These are phyloP conservation scores for Xylaria flabelliformis DNA, from an alignment of 495 filamentous ascomycete genomes.

Conservation along the genomic window DNA sequence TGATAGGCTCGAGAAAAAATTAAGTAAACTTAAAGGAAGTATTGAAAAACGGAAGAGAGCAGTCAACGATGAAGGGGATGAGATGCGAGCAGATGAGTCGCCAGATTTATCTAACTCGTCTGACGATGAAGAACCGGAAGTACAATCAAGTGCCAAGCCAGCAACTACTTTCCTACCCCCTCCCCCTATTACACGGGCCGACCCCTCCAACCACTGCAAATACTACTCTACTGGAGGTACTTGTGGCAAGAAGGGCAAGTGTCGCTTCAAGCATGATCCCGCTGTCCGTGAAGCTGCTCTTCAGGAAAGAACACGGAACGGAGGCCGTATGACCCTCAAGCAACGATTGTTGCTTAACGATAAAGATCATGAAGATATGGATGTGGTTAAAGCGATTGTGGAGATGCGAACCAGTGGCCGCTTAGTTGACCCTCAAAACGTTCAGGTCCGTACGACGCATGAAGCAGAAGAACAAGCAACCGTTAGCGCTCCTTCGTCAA, in stretches of 20 bases:
- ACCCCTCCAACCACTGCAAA: conserved; percentile 63
- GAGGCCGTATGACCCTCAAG: conserved; percentile 61
- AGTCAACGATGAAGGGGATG: conserved; percentile 62
- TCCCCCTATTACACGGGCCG: conserved; percentile 54
- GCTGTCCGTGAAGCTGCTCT: conserved; percentile 59
- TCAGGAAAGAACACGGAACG: conserved; percentile 58
- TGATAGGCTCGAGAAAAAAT: conserved; percentile 56
- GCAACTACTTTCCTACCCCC: conserved; percentile 40
- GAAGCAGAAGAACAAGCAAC: conserved; percentile 29
- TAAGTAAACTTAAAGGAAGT: conserved; percentile 59
- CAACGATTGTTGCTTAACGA: conserved; percentile 63
- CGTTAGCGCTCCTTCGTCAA: conserved; percentile 30
- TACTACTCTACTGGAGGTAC: conserved; percentile 66
- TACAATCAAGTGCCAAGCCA: conserved; percentile 43
- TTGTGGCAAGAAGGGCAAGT: conserved; percentile 69
- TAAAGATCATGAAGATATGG: conserved; percentile 63
- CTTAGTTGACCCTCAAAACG: conserved; percentile 36
- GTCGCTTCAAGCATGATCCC: conserved; percentile 65
- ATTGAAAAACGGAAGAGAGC: conserved; percentile 63
- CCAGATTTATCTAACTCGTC: conserved; percentile 47
- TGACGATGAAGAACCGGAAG: conserved; percentile 58
- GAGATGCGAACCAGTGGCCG: conserved; percentile 41
- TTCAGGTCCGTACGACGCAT: conserved; percentile 25
- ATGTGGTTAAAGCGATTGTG: conserved; percentile 58
- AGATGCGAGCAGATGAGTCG: conserved; percentile 53